phyloP scores from a whole-genome alignment of 1,284 basidiomycete genomes.

The Calocybe gambosa region DNA sequence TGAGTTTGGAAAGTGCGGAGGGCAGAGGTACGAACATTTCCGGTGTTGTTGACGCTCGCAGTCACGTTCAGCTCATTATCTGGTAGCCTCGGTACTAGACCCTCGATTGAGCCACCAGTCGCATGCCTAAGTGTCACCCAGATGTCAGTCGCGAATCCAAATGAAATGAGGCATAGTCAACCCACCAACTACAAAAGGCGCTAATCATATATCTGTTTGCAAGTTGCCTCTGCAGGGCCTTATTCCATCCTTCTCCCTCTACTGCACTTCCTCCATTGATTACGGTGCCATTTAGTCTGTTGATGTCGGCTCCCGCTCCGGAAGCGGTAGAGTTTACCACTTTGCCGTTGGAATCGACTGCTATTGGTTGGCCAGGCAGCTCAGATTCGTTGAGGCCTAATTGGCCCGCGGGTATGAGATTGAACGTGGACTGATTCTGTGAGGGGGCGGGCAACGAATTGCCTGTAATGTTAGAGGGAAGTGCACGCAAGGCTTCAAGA shows the following conservation, averaged over 20 bases:
- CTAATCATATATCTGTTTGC: conserved; percentile 81
- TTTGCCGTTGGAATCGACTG: conserved; percentile 26
- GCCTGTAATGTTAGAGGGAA: conserved; percentile 64
- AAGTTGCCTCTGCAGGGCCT: conserved; percentile 60
- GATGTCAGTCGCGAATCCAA: not conserved
- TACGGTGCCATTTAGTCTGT: conserved; percentile 54
- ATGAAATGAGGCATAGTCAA: conserved; percentile 9
- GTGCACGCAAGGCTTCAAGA: conserved; percentile 67
- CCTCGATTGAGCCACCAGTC: conserved; percentile 77
- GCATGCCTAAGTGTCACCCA: conserved; percentile 44
- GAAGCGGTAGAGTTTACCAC: conserved; percentile 43
- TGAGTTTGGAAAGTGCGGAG: conserved; percentile 6
- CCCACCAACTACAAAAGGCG: conserved; percentile 84
- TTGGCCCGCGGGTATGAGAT: conserved; percentile 69
- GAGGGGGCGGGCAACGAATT: conserved; percentile 43
- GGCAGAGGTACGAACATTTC: conserved; percentile 53
- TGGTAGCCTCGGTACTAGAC: conserved; percentile 63
- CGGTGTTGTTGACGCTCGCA: conserved; percentile 59
- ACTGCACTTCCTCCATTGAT: conserved; percentile 68
- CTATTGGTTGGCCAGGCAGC: conserved; percentile 63
- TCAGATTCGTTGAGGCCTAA: conserved; percentile 60
- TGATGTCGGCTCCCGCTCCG: conserved; percentile 55
- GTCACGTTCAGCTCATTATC: conserved; percentile 72
- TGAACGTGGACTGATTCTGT: conserved; percentile 51
- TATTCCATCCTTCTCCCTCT: conserved; percentile 61